phyloP scores from a whole-genome alignment of 2,329 filamentous ascomycete genomes.

The Chrysoporthe cubensis region DNA sequence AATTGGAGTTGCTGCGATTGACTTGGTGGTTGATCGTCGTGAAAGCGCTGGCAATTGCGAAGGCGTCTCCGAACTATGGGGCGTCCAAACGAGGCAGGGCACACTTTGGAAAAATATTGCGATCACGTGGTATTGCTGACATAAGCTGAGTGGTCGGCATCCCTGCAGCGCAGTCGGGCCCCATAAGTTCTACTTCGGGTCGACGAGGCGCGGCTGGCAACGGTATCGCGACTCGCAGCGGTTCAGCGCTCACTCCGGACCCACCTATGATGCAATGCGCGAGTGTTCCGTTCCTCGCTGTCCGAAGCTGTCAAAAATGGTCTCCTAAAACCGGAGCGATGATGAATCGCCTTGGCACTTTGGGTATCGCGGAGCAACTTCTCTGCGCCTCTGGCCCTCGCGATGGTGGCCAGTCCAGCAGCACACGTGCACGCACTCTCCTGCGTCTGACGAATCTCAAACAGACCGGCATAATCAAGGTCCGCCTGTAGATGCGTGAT shows the following conservation, averaged over 20 bases:
- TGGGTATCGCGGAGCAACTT: neutral
- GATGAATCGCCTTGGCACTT: neutral
- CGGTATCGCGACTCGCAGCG: constrained; percentile 2
- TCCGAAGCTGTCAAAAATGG: constrained; percentile 20
- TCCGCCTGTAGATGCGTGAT: neutral
- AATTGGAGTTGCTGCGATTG: constrained; percentile 42
- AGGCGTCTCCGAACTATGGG: constrained; percentile 14
- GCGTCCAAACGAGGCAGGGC: constrained; percentile 9
- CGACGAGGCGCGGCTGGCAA: constrained; percentile 17
- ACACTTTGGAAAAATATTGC: constrained; percentile 13
- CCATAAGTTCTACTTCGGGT: too few relatives aligned
- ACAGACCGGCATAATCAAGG: neutral
- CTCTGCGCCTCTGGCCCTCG: neutral
- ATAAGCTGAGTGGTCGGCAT: neutral
- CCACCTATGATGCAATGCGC: constrained; percentile 28
- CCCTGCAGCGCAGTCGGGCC: constrained; percentile 16
- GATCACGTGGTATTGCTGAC: constrained; percentile 15
- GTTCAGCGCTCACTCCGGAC: constrained; percentile 4
- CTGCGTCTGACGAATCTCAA: neutral
- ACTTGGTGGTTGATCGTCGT: constrained; percentile 33
- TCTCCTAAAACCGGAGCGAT: constrained; percentile 27
- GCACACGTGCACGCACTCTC: neutral
- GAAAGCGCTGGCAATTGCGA: constrained; percentile 15
- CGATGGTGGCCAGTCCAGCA: neutral
- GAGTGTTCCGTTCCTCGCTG: constrained; percentile 21